Percentiles rank a stretch among this genome's conserved stretches.
phyloP scores from a whole-genome alignment of 148 eudicot genomes.

The Nyssa sinensis region DNA sequence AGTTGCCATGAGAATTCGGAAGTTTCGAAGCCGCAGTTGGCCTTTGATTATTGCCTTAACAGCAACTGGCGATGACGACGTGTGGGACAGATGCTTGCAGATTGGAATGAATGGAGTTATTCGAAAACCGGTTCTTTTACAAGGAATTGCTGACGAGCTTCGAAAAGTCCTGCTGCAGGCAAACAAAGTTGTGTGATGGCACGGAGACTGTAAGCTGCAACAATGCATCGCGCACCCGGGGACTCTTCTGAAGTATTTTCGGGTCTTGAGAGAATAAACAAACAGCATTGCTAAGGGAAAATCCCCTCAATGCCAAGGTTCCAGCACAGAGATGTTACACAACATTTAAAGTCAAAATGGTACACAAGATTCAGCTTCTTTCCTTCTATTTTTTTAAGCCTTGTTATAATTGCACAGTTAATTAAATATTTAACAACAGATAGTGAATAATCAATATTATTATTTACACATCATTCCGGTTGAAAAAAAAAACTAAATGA shows the following conservation, averaged over 20 bases:
- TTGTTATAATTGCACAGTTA: slow-evolving; percentile 10
- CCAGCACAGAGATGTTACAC: slow-evolving; percentile 11
- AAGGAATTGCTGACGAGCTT: slow-evolving; percentile 61
- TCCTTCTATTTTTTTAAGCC: not conserved
- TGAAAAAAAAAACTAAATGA: no score
- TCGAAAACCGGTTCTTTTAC: slow-evolving; percentile 58
- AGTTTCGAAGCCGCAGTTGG: slow-evolving; percentile 64
- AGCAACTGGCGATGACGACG: slow-evolving; percentile 41
- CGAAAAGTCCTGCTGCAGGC: slow-evolving; percentile 47
- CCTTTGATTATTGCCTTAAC: slow-evolving; percentile 65
- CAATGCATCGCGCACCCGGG: no score
- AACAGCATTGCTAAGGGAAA: not conserved
- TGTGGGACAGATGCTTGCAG: slow-evolving; percentile 45
- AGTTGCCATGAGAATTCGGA: slow-evolving; percentile 51
- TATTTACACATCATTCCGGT: no score
- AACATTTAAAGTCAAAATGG: slow-evolving; percentile 23
- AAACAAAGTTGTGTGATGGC: slow-evolving; percentile 19
- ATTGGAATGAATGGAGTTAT: slow-evolving; percentile 69
- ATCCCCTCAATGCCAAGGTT: not conserved
- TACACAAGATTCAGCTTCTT: slow-evolving; percentile 22
- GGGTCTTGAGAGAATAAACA: not conserved
- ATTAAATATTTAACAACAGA: not conserved
- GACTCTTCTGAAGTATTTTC: not conserved
- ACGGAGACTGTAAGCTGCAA: no score
- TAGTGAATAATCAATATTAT: not conserved